Conservation (phyloP, 805 yeast species). For the Blastobotrys muscicola region DNA sequence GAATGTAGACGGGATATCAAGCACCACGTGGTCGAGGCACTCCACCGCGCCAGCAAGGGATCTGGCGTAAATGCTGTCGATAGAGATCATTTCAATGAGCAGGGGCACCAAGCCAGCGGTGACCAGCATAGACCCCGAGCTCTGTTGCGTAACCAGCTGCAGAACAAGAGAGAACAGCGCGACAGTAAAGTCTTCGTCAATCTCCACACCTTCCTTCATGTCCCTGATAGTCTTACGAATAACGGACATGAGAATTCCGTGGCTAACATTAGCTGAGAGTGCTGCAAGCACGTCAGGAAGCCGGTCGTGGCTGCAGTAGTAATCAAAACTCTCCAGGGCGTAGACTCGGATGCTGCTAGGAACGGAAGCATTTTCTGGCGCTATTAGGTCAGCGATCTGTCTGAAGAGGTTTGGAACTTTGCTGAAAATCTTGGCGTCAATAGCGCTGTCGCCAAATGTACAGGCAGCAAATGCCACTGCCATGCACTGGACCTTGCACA, state of each 20-base stretch:
- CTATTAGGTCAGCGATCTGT: slow-evolving; percentile 61
- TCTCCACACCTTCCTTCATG: slow-evolving; percentile 33
- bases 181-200: slow-evolving; percentile 40
- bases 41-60: slow-evolving; percentile 57
- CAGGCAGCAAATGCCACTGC: slow-evolving; percentile 58
- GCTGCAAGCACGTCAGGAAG: slow-evolving; percentile 69
- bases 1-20: slow-evolving; percentile 35
- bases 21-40: slow-evolving; percentile 36
- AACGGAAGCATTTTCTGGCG: slow-evolving; percentile 46
- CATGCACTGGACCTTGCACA: slow-evolving; percentile 54
- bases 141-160: slow-evolving; percentile 42
- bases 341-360: slow-evolving; percentile 46
- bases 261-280: slow-evolving; percentile 77
- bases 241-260: slow-evolving; percentile 70
- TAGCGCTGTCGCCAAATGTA: slow-evolving; percentile 45
- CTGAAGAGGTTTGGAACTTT: slow-evolving; percentile 62
- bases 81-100: slow-evolving; percentile 49
- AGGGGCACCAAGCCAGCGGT: slow-evolving; percentile 70
- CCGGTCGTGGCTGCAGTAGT: slow-evolving; percentile 58
- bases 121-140: slow-evolving; percentile 37
- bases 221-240: slow-evolving; percentile 52
- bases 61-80: slow-evolving; percentile 43
- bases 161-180: slow-evolving; percentile 48
- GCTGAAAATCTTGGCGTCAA: slow-evolving; percentile 59
- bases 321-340: slow-evolving; percentile 59